phyloP scores from a whole-genome alignment of 768 basidiomycete species.

The Trametes punicea region DNA sequence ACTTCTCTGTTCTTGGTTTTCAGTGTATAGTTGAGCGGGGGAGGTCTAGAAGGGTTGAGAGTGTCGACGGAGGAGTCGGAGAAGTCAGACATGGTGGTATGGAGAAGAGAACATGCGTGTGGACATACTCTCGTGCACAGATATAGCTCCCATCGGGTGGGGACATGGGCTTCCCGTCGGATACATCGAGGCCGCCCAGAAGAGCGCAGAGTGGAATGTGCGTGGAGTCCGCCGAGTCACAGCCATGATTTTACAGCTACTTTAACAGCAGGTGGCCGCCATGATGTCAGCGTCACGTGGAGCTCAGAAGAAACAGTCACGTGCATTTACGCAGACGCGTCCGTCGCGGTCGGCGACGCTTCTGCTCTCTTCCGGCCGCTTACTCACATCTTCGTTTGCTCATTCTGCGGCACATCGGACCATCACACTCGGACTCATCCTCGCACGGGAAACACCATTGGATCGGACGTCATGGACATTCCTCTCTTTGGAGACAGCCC shows the following conservation, averaged over 20 bases:
- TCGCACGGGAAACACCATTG: background rate
- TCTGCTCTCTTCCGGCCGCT: background rate
- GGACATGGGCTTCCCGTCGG: background rate
- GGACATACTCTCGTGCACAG: background rate
- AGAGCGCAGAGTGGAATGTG: background rate
- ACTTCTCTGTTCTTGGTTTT: slow-evolving; percentile 22
- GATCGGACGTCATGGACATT: slow-evolving; percentile 14
- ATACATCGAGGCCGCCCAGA: background rate
- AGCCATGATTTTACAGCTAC: background rate
- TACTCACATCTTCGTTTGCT: background rate
- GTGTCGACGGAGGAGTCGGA: slow-evolving; percentile 4
- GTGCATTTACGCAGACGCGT: slow-evolving; percentile 1
- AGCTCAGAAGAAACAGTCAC: background rate
- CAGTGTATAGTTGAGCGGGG: slow-evolving; percentile 29
- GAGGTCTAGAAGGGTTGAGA: slow-evolving; percentile 16
- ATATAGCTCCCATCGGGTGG: background rate
- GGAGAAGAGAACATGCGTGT: background rate
- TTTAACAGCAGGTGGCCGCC: too few relatives aligned
- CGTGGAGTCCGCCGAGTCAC: background rate
- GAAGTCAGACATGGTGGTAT: slow-evolving; percentile 9
- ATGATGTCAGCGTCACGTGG: slow-evolving; percentile 14
- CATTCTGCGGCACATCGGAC: background rate
- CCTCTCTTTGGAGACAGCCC: slow-evolving; percentile 43
- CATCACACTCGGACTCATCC: background rate
- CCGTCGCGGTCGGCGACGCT: background rate